Evolutionary conservation across 306 rosid species (phyloP), one percentile per base, ranked within the genome.

Genomic region (Acacia melanoxylon): DNA sequence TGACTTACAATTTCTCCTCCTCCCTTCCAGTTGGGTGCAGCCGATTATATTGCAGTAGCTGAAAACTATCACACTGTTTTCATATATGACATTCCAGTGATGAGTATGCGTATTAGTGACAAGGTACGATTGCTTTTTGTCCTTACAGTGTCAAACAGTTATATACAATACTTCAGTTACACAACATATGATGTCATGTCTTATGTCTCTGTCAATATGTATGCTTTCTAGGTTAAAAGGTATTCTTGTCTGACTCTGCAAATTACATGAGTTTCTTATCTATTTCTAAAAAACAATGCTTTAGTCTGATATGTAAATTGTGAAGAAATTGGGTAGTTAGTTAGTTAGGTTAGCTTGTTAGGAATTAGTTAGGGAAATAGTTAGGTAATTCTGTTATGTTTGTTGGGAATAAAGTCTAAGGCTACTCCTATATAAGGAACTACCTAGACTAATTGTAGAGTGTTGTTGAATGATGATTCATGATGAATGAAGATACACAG

Each of bases 1-100:
- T 22, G 15, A 77, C 66, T 46, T 25, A 45, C 49, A 68, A 15
- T 76, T 48, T 70, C 70, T 76, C 78, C 52, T 76, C 83, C 82
- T 17, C n/a, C 40, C 11, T 17, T 88, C 80, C 88, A 95, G 99
- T 86, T 95, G 86, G 98, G 99, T 68, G 99, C 99, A 78, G 99
- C 99, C 42, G 99, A 95, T 80, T 95, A 95, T 85, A 95, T 95
- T 88, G 99, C 99, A 54, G 91, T 95, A 14, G 99, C 99, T 33
- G 94, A 93, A 82, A 93, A 91, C 85, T 93, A 84, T 84, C 99
- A 95, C 83, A 95, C 98, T 24, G 87, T 95, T 72, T 93, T 95
- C 89, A 86, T 95, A 84, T 90, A 93, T 79, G 87, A 87, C 84
- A 93, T 95, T 82, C 99, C 99, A 71, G 54, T 77, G 71, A 95